Percentiles rank a stretch among this genome's conserved stretches.
These are phyloP conservation scores for Puccinia sorghi DNA, from an alignment of 1,284 basidiomycete species.

Conservation along the genomic window DNA sequence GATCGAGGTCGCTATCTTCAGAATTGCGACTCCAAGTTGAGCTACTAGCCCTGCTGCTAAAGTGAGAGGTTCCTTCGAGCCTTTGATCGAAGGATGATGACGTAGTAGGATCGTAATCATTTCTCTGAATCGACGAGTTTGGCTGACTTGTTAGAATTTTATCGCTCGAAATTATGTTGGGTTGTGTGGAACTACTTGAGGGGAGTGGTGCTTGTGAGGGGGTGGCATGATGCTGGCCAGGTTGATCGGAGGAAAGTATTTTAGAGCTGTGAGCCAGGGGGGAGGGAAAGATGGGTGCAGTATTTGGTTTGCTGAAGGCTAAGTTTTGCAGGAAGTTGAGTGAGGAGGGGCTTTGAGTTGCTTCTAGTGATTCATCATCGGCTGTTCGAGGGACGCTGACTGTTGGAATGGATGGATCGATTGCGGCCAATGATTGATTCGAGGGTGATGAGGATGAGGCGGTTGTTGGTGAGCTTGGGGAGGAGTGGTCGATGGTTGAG, in stretches of 20 bases:
- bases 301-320: constrained; percentile 21
- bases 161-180: neutral
- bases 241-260: neutral
- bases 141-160: neutral
- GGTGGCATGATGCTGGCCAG: neutral
- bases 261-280: constrained; percentile 28
- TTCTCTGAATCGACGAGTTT: constrained; percentile 12
- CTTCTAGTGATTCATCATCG: neutral
- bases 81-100: constrained; percentile 1
- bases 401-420: too few relatives aligned
- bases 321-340: neutral
- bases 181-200: neutral
- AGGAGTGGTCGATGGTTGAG: too few relatives aligned
- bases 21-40: constrained; percentile 4
- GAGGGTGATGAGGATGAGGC: too few relatives aligned
- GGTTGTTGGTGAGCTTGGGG: too few relatives aligned
- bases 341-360: neutral
- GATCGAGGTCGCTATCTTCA: constrained; percentile 13
- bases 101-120: neutral
- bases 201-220: neutral
- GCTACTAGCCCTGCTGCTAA: neutral
- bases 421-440: too few relatives aligned
- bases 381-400: too few relatives aligned
- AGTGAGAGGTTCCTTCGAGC: neutral
- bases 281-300: constrained; percentile 35